Evolutionary conservation across 2,329 filamentous ascomycete genomes (phyloP), one percentile per base, ranked within the genome.

Genomic region (Colletotrichum falcatum): DNA sequence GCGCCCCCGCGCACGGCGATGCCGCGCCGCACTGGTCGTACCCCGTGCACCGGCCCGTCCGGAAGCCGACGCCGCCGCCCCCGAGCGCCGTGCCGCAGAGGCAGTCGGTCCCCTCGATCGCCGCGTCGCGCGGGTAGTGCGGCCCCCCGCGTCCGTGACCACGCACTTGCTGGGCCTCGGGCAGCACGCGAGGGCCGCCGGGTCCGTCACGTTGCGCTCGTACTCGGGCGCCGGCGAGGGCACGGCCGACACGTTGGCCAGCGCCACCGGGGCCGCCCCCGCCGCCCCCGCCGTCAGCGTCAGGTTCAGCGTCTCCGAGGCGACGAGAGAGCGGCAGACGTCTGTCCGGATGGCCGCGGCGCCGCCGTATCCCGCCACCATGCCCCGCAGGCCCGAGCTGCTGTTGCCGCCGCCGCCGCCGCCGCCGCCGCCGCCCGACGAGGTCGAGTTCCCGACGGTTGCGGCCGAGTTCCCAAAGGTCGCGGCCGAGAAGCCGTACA

Each of bases 301-400:
- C 56, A 82, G 73, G 55, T 76, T 76, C 5, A 80, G 77, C 28
- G 78, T 74, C 23, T 79, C 75, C 6, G 74, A 74, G 0, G 73
- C 75, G 42, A 81, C 78, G 7, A 82, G 76, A 33, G 77, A 75
- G 5, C 76, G 75, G 70, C 81, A 82, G 37, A 81, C 76, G 42
- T 82, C 79, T 26, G 35, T 76, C 73, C 26, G 77, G 74, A 42
- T 82, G 74, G 69, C 67, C 73, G 58, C 77, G 74, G 53, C 76
- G 37, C 78, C 76, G 37, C 78, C 76, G 74, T 83, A 82, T 0
- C 76, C 70, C 42, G 75, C 64, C 37, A 82, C 73, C 58, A 82
- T 80, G 8, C 75, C 66, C 20, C 78, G 74, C 11, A 82, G 64
- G 2, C 77, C 76, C 0, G 73, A 70, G 1, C 12, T 37, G 35